Conservation (phyloP, 805 yeast species). For the Sugiyamaella qingdaonensis region DNA sequence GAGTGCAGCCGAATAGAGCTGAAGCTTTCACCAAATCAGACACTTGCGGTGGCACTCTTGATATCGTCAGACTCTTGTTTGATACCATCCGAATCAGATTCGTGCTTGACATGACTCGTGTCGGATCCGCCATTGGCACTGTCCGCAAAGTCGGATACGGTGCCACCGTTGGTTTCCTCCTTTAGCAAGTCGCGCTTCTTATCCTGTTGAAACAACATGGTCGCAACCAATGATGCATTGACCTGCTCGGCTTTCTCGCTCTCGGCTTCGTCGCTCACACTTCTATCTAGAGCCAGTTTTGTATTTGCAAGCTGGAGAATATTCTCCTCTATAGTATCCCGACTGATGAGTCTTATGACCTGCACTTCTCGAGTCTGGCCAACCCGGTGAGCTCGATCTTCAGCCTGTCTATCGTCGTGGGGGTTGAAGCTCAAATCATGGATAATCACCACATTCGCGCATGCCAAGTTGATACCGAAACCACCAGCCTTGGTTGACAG, state of each 20-base stretch:
- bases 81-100: no score
- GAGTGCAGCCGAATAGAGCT: no score
- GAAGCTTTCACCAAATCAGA: no score
- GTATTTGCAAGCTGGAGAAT: constrained; percentile 82
- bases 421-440: constrained; percentile 96
- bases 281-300: constrained; percentile 76
- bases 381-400: constrained; percentile 96
- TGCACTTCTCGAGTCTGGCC: constrained; percentile 85
- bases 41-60: no score
- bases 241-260: constrained; percentile 33
- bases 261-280: constrained; percentile 36
- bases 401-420: constrained; percentile 98
- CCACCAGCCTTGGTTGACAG: constrained; percentile 98
- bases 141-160: no score
- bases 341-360: constrained; percentile 70
- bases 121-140: no score
- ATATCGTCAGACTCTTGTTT: no score
- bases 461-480: constrained; percentile 92
- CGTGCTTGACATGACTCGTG: no score
- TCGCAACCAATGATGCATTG: constrained; percentile 36
- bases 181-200: background rate
- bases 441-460: constrained; percentile 88
- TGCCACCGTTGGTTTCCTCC: background rate
- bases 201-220: constrained; percentile 28
- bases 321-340: constrained; percentile 81